Base-by-base conservation (phyloP, 2,329 filamentous ascomycete genomes). In the Apiospora koreana region DNA sequence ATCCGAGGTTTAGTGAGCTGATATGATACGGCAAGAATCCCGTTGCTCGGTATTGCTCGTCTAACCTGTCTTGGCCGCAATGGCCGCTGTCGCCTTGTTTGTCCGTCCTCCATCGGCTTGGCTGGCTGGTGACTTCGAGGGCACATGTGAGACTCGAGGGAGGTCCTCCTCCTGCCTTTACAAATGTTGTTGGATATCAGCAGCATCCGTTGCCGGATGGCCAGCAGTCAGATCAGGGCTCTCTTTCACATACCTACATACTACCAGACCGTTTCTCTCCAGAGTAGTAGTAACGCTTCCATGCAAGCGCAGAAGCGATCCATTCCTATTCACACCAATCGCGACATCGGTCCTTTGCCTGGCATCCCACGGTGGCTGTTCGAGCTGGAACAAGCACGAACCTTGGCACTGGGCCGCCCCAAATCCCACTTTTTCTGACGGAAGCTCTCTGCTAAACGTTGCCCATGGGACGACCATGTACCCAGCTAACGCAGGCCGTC, bases 301-400 rank as follows among this genome's bases (percentile, higher is more conserved):
- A 35, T 58, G 28, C 50, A 58, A 58, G 50, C 50, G 25, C 28
- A 58, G 50, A 58, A 58, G 50, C 50, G 28, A 43, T 31, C 64
- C 43, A 41, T 65, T 28, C 23, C 38, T 38, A 9, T 45, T 45
- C 64, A 66, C 41, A 45, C 21, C 42, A 67, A 46, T 46, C 65
- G 65, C 65, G 54, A 62, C 54, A 62, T 62, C 54, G 54, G 54
- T 62, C 54, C 54, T 62, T 62, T 23, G 54, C 54, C 50, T 46
- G 65, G 25, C 65, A 67, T 67, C 65, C 65, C 65, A 31, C 65
- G 25, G 65, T 67, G 65, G 65, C 65, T 67, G 42, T 16, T 67
- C 42, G 42, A 31, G 42, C 65, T 67, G 42, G 25, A 43, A 28
- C 42, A 67, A 43, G 35, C 65, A 43, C 42, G 31, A 67, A 67